Conservation (phyloP, 306 rosid species). For the Datisca glomerata region DNA sequence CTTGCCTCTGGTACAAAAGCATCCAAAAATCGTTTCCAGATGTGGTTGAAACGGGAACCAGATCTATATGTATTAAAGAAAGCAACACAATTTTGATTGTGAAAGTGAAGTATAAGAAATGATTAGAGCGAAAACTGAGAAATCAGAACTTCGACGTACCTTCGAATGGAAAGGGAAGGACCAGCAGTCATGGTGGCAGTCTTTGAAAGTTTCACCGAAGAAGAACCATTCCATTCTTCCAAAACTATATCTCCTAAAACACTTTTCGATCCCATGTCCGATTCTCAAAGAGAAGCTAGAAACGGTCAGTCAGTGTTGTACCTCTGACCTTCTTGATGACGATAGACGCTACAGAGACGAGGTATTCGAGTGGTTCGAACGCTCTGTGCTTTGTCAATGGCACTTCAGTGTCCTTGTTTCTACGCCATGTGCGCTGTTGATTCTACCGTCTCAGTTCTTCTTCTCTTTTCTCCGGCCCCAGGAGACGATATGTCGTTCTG, state of each 20-base stretch:
- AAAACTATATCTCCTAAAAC: slow-evolving; percentile 16
- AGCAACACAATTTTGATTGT: neutral
- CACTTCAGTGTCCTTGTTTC: too few relatives aligned
- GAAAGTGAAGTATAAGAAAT: neutral
- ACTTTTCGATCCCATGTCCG: slow-evolving; percentile 3
- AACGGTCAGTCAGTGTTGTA: slow-evolving; percentile 1
- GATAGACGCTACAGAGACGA: too few relatives aligned
- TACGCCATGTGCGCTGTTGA: too few relatives aligned
- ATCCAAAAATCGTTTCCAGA: slow-evolving; percentile 64
- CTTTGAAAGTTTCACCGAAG: slow-evolving; percentile 63
- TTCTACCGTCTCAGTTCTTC: too few relatives aligned
- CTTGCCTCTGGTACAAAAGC: slow-evolving; percentile 97
- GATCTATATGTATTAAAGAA: slow-evolving; percentile 30
- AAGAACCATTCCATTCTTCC: slow-evolving; percentile 89
- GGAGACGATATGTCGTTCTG: too few relatives aligned
- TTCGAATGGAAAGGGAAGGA: slow-evolving; percentile 43
- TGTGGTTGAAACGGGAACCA: slow-evolving; percentile 46
- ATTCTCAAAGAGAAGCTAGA: too few relatives aligned
- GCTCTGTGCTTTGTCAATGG: too few relatives aligned
- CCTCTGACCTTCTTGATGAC: too few relatives aligned
- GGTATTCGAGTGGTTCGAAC: too few relatives aligned
- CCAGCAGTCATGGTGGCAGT: slow-evolving; percentile 66
- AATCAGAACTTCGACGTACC: slow-evolving; percentile 22
- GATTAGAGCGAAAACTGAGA: neutral
- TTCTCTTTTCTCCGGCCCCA: too few relatives aligned